phyloP scores from a whole-genome alignment of 192 early-diverging fungal species.

The Coemansia sp. region DNA sequence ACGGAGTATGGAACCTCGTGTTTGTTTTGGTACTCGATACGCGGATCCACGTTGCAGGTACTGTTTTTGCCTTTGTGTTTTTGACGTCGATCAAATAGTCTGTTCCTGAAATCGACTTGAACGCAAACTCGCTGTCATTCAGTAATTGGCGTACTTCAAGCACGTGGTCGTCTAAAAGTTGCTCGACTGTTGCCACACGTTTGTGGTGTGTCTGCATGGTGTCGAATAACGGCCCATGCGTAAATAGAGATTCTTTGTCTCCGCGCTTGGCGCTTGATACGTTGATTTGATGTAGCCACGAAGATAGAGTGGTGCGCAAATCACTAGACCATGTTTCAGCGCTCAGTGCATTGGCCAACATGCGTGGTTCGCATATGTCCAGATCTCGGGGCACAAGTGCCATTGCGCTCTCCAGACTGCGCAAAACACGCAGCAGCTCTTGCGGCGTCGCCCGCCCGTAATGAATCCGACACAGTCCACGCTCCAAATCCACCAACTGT shows the following conservation, averaged over 20 bases:
- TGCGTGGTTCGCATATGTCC: constrained; percentile 21
- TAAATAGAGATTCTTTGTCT: constrained; percentile 62
- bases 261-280: constrained; percentile 49
- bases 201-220: constrained; percentile 50
- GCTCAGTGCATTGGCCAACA: constrained; percentile 29
- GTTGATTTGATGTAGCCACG: constrained; percentile 51
- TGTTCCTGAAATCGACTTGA: constrained; percentile 63
- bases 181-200: constrained; percentile 57
- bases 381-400: constrained; percentile 12
- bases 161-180: constrained; percentile 57
- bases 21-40: constrained; percentile 54
- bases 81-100: constrained; percentile 80
- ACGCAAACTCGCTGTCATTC: constrained; percentile 56
- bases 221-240: constrained; percentile 54
- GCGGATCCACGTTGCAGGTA: constrained; percentile 74
- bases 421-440: constrained; percentile 75
- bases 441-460: constrained; percentile 75
- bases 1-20: constrained; percentile 34
- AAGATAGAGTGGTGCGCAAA: constrained; percentile 33
- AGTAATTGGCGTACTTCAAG: constrained; percentile 54
- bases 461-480: constrained; percentile 88
- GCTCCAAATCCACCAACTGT: constrained; percentile 84
- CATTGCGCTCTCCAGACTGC: constrained; percentile 57
- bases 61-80: constrained; percentile 53
- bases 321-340: constrained; percentile 45